Percentiles rank a stretch among this genome's conserved stretches.
Evolutionary conservation across 2,329 filamentous ascomycete species (phyloP).

Genomic region (Botryotinia calthae): DNA sequence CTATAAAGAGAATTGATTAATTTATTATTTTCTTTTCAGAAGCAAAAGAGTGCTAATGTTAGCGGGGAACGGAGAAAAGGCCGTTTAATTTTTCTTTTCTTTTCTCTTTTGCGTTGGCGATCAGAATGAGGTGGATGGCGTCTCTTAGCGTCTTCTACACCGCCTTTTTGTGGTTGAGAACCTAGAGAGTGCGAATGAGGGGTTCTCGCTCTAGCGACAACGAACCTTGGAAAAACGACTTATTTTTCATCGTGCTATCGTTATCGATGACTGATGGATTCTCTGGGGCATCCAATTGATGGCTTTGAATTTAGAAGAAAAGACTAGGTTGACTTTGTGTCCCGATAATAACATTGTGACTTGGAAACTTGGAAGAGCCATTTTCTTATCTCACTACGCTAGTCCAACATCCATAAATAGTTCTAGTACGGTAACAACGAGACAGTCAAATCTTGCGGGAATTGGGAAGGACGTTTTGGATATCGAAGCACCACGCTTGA

Average conservation of each 20-base stretch:
- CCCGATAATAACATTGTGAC: not conserved
- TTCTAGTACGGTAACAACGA: not conserved
- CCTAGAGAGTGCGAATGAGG: slow-evolving; percentile 13
- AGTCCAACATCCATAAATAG: not conserved
- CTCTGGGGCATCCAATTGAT: not conserved
- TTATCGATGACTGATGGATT: slow-evolving; percentile 13
- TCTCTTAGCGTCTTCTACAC: slow-evolving; percentile 32
- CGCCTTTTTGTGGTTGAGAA: slow-evolving; percentile 27
- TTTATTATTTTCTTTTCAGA: not conserved
- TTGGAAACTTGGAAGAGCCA: not conserved
- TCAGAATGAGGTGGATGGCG: slow-evolving; percentile 20
- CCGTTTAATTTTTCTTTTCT: slow-evolving; percentile 22
- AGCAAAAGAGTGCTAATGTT: not conserved
- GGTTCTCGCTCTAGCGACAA: slow-evolving; percentile 11
- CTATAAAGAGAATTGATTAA: not conserved
- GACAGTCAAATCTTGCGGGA: not conserved
- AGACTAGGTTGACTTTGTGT: not conserved
- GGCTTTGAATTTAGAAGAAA: not conserved
- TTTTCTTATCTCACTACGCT: slow-evolving; percentile 9
- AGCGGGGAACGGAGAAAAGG: slow-evolving; percentile 9
- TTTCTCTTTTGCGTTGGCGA: slow-evolving; percentile 19
- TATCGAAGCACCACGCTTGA: slow-evolving; percentile 17
- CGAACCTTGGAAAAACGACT: slow-evolving; percentile 10
- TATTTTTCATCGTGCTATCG: not conserved
- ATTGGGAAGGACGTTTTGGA: not conserved